Evolutionary conservation across 768 basidiomycete genomes (phyloP), one percentile per base, ranked within the genome.

Genomic region (Auricularia cornea): DNA sequence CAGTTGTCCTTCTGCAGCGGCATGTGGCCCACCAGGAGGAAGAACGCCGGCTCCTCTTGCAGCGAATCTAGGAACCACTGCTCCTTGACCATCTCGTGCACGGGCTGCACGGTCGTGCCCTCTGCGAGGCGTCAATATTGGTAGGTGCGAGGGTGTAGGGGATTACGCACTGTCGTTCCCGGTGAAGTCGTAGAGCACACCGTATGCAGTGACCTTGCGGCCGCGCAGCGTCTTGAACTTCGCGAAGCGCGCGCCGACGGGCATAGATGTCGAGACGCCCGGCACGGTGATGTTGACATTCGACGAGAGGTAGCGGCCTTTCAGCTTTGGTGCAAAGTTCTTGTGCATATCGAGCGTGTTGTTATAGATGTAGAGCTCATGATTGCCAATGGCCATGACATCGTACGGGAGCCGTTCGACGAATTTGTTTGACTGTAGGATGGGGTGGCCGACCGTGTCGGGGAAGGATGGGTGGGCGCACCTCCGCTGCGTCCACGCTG

Each of bases 21-120:
- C 92, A 95, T 94, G 72, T 96, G 93, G 18, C 87, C 86, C 62
- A 81, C 81, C 61, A 92, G 81, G 62, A 91, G 70, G 77, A 95
- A 96, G 65, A 92, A 78, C 72, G 94, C 92, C 16, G 93, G 92
- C 69, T 86, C 85, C 10, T 92, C 88, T 48, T 26, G 31, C 30
- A 29, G 38, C 32, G 59, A 29, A 51, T 65, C 2, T 56, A 56
- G 12, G 38, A 26, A 61, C 89, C 93, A 96, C 3, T 73, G 38
- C 70, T 94, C 92, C 64, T 88, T 85, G 48, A 92, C 86, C 87
- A 95, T 88, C 48, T 84, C 78, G 14, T 74, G 80, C 2, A 91
- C 88, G 40, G 75, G 76, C 68, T 92, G 92, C 18, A 94, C 88
- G 1, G 86, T 87, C 4, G 54, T 57, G 28, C 54, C 54, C 54